Evolutionary conservation across 169 alveolate genomes (phyloP), one percentile per base, ranked within the genome.

Genomic region (Babesia gibsoni): DNA sequence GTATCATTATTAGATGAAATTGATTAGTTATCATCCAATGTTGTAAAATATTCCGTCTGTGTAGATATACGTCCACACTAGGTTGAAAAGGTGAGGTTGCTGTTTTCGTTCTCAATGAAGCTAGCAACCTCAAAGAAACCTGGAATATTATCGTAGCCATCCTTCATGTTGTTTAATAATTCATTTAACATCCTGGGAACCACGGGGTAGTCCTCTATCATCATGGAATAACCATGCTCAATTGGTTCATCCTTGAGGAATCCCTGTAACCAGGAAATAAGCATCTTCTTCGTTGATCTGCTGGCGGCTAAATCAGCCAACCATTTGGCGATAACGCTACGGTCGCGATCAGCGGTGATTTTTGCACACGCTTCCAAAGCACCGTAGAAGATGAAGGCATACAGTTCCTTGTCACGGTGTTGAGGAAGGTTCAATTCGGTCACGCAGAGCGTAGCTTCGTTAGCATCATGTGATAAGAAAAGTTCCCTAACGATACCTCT

Each of bases 181-280:
- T 54, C 74, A 52, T 45, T 58, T 36, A 78, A 14, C 70, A 67
- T 48, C 25, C 49, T 41, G 20, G 87, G 87, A 36, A 67, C 46
- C 49, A 78, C 73, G 29, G 87, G 87, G 53, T 66, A 78, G 43
- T 78, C 87, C 43, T 78, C 87, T n/a, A 66, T 35, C 87, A 78
- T 39, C 75, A 59, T 61, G 39, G 58, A 41, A 52, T 64, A 54
- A 12, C 77, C 57, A 14, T 65, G 61, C 50, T 78, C 82, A 6
- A 18, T 48, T 1, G 59, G 67, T n/a, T 67, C 75, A 33, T 67
- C 77, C 25, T 33, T 52, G 29, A 66, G 53, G 52, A 67, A 78
- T 4, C 67, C 87, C 30, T 67, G 33, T 29, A 78, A 20, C 63
- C 82, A 70, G 32, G 22, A 32, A 3, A 73, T 36, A 6, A 66